Conservation (phyloP, 1,284 basidiomycete genomes). For the Apiotrichum gracile region DNA sequence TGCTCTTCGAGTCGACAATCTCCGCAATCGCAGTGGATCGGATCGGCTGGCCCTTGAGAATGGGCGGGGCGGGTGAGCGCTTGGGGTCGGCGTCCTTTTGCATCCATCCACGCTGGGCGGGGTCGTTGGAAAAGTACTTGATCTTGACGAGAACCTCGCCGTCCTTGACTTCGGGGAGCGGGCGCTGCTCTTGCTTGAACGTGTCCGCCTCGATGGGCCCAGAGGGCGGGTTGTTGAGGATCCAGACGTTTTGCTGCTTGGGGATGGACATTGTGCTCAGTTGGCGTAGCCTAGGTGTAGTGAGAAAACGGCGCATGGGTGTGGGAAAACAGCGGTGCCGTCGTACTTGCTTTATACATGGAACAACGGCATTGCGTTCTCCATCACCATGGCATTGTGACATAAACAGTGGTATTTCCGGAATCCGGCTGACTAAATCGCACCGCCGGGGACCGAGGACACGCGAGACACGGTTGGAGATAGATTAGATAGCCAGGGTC, state of each 20-base stretch:
- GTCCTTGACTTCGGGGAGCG: slow-evolving; percentile 22
- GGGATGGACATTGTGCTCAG: too few relatives aligned
- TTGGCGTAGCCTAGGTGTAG: too few relatives aligned
- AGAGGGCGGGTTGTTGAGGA: slow-evolving; percentile 26
- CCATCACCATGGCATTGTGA: too few relatives aligned
- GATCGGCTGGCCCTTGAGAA: slow-evolving; percentile 26
- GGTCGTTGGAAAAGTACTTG: slow-evolving; percentile 33
- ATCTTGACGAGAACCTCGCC: slow-evolving; percentile 27
- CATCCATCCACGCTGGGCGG: slow-evolving; percentile 33
- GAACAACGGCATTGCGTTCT: too few relatives aligned
- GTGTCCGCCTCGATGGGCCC: slow-evolving; percentile 19
- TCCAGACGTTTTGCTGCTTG: slow-evolving; percentile 16
- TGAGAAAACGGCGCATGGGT: too few relatives aligned
- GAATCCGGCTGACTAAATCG: too few relatives aligned
- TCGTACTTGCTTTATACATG: too few relatives aligned
- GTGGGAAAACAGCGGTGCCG: too few relatives aligned
- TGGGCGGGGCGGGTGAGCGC: slow-evolving; percentile 18
- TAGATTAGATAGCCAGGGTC: too few relatives aligned
- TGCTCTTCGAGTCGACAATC: slow-evolving; percentile 26
- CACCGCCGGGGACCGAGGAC: too few relatives aligned
- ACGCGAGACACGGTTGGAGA: too few relatives aligned
- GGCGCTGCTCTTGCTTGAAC: slow-evolving; percentile 18
- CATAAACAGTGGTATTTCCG: too few relatives aligned
- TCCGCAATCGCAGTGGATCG: slow-evolving; percentile 18
- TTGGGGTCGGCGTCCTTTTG: slow-evolving; percentile 8